Evolutionary conservation across 495 filamentous ascomycete species (phyloP), one percentile per base, ranked within the genome.

Genomic region (Penicillium ucsense): DNA sequence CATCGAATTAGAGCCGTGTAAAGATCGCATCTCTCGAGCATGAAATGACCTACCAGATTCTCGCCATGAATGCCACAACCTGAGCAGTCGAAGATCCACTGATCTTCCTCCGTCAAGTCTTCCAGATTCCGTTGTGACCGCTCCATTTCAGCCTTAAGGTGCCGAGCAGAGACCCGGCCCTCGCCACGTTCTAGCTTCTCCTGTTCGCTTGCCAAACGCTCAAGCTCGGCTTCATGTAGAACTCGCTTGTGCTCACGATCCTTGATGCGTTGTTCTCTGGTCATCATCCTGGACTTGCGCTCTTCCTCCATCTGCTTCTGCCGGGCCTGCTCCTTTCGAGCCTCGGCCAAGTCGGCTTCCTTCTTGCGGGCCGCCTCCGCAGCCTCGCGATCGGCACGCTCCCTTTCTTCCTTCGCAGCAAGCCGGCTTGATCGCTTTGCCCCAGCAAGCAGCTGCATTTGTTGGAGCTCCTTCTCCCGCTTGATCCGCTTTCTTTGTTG

Each of bases 71-170:
- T 77, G 29, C 89, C 89, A 64, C 92, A 98, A 9, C 84, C 77
- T 29, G 79, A 74, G 64, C 92, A 98, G 59, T 97, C 92, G 59
- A 98, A 97, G 31, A 88, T 75, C 92, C 92, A 96, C 43, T 91
- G 80, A 8, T 89, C 87, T 41, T 91, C 84, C 56, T 89, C 79
- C 2, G 77, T 75, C 11, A 94, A 70, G 42, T 86, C 79, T 42
- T 83, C 77, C 33, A 95, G 64, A 33, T 82, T 84, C 65, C 71
- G 82, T 62, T 83, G 80, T 35, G 81, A 84, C 62, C 75, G 81
- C 48, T 88, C 86, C 49, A 89, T 81, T 57, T 91, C 84, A 4
- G 80, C 80, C 56, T 85, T 82, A 37, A 87, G 72, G 54, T 88
- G 82, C 30, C 89, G 80, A 50, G 90, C 86, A 11, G 88, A 94